phyloP scores from a whole-genome alignment of 495 filamentous ascomycete genomes.

The Ramalina intermedia region DNA sequence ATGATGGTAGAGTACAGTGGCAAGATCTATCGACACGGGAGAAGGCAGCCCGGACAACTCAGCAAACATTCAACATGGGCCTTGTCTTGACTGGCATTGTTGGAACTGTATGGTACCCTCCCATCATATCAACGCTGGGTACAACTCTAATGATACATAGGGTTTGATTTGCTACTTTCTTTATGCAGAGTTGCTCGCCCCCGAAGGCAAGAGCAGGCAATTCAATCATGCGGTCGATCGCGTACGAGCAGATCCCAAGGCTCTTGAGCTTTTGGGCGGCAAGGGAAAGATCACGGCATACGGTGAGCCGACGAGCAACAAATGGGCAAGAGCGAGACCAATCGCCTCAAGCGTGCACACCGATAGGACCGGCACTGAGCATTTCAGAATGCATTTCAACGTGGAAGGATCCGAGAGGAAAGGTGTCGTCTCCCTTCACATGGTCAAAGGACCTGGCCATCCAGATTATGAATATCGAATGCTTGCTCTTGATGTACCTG shows the following conservation, averaged over 20 bases:
- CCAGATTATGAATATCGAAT: constrained; percentile 66
- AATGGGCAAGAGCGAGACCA: constrained; percentile 73
- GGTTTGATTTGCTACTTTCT: constrained; percentile 63
- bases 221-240: constrained; percentile 79
- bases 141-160: constrained; percentile 24
- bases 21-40: constrained; percentile 53
- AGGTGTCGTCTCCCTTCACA: constrained; percentile 63
- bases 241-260: constrained; percentile 56
- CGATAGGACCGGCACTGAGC: constrained; percentile 63
- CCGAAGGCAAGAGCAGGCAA: constrained; percentile 69
- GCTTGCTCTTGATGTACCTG: constrained; percentile 64
- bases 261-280: constrained; percentile 60
- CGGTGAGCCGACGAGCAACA: constrained; percentile 69
- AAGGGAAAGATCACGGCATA: constrained; percentile 63
- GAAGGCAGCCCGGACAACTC: constrained; percentile 74
- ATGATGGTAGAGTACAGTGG: constrained; percentile 73
- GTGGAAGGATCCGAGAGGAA: constrained; percentile 68
- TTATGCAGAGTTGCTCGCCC: constrained; percentile 74
- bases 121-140: neutral
- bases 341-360: constrained; percentile 57
- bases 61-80: constrained; percentile 78
- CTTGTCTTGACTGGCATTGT: constrained; percentile 60
- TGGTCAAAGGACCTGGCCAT: constrained; percentile 49
- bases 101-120: constrained; percentile 45
- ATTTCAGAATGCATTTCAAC: constrained; percentile 79